phyloP scores from a whole-genome alignment of 345 rosid species.

The Citrus glauca region DNA sequence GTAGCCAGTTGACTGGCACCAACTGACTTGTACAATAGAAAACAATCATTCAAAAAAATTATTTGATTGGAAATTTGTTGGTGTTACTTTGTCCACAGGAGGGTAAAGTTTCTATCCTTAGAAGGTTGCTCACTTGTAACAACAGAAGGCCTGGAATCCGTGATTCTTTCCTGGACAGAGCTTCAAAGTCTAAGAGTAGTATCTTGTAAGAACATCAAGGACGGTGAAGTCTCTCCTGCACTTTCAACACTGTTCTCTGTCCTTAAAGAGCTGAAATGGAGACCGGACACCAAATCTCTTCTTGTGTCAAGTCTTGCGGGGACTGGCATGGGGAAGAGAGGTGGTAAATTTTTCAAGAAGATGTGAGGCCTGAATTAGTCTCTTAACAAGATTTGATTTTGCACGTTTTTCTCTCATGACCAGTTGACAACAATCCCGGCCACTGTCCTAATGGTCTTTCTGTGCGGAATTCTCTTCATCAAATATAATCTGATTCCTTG shows the following conservation, averaged over 20 bases:
- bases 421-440: background rate
- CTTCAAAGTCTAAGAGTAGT: slow-evolving; percentile 61
- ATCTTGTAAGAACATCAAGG: slow-evolving; percentile 76
- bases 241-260: slow-evolving; percentile 62
- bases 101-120: slow-evolving; percentile 60
- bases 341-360: slow-evolving; percentile 72
- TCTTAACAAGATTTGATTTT: slow-evolving; percentile 4
- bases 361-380: slow-evolving; percentile 21
- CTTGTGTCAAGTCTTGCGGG: slow-evolving; percentile 56
- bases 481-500: background rate
- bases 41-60: no score
- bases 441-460: background rate
- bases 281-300: slow-evolving; percentile 76
- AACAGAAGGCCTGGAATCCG: slow-evolving; percentile 69
- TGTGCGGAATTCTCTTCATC: background rate
- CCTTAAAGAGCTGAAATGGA: slow-evolving; percentile 87
- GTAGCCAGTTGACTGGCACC: background rate
- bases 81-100: slow-evolving; percentile 41
- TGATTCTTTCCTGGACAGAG: slow-evolving; percentile 67
- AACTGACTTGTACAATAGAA: background rate
- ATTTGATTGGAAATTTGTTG: background rate
- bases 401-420: background rate
- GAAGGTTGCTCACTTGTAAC: slow-evolving; percentile 85
- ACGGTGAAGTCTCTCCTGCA: slow-evolving; percentile 61
- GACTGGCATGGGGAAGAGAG: slow-evolving; percentile 71